Conservation (phyloP, 495 filamentous ascomycete species). For the Tuber microsphaerosporum region DNA sequence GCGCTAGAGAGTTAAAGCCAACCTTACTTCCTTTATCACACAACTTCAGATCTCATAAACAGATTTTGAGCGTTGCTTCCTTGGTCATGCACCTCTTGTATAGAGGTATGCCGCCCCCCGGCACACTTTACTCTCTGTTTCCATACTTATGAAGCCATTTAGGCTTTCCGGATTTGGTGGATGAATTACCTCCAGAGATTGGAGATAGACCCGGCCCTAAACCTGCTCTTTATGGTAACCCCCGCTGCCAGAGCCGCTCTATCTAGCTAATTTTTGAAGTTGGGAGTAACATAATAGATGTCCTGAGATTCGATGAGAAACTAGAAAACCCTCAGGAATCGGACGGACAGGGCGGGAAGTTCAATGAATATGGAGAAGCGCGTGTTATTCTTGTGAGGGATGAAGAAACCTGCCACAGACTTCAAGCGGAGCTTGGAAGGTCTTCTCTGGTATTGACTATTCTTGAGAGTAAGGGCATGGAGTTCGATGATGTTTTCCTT, state of each 20-base stretch:
- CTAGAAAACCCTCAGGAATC: constrained; percentile 33
- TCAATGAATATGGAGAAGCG: no score
- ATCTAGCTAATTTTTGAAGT: constrained; percentile 9
- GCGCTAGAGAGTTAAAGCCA: constrained; percentile 27
- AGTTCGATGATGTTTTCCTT: no score
- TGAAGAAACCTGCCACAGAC: no score
- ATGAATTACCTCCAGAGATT: constrained; percentile 44
- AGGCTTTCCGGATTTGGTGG: constrained; percentile 45
- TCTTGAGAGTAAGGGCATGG: no score
- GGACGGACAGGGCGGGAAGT: constrained; percentile 30
- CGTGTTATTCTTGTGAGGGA: no score
- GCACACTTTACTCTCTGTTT: background rate
- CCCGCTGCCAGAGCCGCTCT: background rate
- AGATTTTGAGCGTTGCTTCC: constrained; percentile 46
- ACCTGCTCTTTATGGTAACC: constrained; percentile 44
- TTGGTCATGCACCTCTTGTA: constrained; percentile 23
- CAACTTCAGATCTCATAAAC: constrained; percentile 48
- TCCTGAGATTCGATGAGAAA: constrained; percentile 15
- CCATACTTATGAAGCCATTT: background rate
- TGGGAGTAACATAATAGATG: background rate
- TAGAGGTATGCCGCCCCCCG: constrained; percentile 16
- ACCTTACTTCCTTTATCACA: constrained; percentile 39
- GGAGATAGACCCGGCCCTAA: constrained; percentile 44
- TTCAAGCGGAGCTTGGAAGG: no score
- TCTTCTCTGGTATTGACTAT: no score